These are phyloP conservation scores for Exidia glandulosa DNA, from an alignment of 768 basidiomycete species.

Conservation along the genomic window DNA sequence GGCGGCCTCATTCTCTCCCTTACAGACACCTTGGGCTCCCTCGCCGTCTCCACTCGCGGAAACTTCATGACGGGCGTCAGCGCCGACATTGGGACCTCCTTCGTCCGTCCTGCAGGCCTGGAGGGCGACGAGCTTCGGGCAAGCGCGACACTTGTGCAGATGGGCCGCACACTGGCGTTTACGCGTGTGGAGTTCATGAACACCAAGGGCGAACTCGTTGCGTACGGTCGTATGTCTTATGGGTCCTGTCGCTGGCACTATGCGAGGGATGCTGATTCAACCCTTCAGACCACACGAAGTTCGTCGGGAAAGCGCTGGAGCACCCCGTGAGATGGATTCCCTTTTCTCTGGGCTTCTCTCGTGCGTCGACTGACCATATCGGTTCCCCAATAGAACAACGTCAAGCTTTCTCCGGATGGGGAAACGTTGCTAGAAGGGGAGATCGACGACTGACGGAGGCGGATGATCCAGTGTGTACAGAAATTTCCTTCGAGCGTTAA, in stretches of 20 bases:
- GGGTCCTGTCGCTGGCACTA: background rate
- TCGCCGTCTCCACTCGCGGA: slow-evolving; percentile 72
- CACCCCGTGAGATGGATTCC: slow-evolving; percentile 23
- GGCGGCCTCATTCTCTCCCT: slow-evolving; percentile 74
- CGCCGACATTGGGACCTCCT: slow-evolving; percentile 68
- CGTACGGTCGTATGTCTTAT: slow-evolving; percentile 60
- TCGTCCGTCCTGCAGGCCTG: slow-evolving; percentile 66
- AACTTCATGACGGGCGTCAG: slow-evolving; percentile 84
- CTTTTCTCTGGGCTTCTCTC: slow-evolving; percentile 25
- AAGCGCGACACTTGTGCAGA: slow-evolving; percentile 53
- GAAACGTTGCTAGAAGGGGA: slow-evolving; percentile 57
- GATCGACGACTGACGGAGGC: background rate
- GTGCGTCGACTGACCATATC: background rate
- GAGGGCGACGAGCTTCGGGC: slow-evolving; percentile 55
- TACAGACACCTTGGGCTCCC: slow-evolving; percentile 75
- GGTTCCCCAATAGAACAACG: slow-evolving; percentile 41
- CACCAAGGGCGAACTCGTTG: slow-evolving; percentile 55
- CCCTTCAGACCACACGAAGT: slow-evolving; percentile 63
- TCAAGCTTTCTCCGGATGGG: slow-evolving; percentile 72
- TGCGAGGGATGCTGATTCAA: background rate
- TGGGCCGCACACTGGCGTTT: slow-evolving; percentile 72
- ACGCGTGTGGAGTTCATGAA: slow-evolving; percentile 69
- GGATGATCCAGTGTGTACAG: too few species aligned
- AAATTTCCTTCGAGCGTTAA: too few species aligned
- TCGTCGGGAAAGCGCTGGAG: slow-evolving; percentile 55